Conservation (phyloP, 2,329 filamentous ascomycete species). For the Paraphaeosphaeria minitans region DNA sequence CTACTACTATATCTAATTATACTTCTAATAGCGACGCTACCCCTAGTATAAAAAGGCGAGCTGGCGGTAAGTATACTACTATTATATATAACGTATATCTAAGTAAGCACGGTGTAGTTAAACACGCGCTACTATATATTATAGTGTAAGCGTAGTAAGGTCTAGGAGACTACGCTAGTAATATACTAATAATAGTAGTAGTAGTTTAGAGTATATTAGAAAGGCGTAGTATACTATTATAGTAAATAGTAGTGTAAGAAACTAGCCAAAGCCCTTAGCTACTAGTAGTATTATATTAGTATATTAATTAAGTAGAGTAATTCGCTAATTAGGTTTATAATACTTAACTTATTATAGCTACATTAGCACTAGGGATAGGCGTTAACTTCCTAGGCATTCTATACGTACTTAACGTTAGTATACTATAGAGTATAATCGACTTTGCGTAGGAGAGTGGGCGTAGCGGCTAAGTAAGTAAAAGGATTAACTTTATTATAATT, state of each 20-base stretch:
- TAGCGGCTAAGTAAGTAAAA: background rate
- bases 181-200: conserved; percentile 3
- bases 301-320: conserved; percentile 14
- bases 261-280: no score
- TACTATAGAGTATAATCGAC: conserved; percentile 12
- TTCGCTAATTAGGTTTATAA: conserved; percentile 15
- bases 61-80: conserved; percentile 2
- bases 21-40: background rate
- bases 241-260: conserved; percentile 5
- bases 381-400: conserved; percentile 23
- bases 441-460: background rate
- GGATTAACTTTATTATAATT: background rate
- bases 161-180: background rate
- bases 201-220: background rate
- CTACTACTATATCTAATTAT: background rate
- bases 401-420: conserved; percentile 9
- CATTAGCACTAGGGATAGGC: conserved; percentile 19
- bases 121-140: conserved; percentile 3
- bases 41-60: background rate
- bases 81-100: background rate
- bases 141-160: no score
- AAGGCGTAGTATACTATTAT: conserved; percentile 6
- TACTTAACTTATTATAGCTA: conserved; percentile 23
- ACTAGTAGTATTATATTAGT: conserved; percentile 17
- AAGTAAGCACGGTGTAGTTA: background rate